Evolutionary conservation across 148 eudicot genomes (phyloP).

Genomic region (Rhododendron ferrugineum): DNA sequence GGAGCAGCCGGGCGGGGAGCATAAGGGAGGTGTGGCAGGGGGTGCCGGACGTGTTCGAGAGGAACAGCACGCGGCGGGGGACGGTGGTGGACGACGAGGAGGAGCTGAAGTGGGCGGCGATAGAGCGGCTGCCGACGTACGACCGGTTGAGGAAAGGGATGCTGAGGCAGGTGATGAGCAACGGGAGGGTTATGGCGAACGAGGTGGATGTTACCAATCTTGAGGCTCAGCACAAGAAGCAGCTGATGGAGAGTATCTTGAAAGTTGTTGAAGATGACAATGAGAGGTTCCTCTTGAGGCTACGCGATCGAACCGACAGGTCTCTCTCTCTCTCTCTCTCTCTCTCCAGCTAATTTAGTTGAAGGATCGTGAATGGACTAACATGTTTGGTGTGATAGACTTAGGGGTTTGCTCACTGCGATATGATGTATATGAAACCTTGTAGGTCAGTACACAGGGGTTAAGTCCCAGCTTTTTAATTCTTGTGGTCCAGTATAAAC

Average conservation of each 20-base stretch:
- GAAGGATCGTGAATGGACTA: no score
- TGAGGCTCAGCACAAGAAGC: slow-evolving; percentile 17
- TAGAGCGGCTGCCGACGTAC: slow-evolving; percentile 26
- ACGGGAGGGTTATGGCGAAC: slow-evolving; percentile 16
- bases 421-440: no score
- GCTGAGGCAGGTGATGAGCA: slow-evolving; percentile 12
- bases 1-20: slow-evolving; percentile 13
- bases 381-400: not conserved
- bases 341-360: not conserved
- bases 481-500: no score
- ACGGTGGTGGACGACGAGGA: slow-evolving; percentile 22
- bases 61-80: slow-evolving; percentile 1
- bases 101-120: slow-evolving; percentile 25
- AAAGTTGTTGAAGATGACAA: slow-evolving; percentile 28
- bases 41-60: slow-evolving; percentile 19
- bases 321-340: not conserved
- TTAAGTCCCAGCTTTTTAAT: no score
- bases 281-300: slow-evolving; percentile 25
- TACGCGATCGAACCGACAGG: slow-evolving; percentile 26
- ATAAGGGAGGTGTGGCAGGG: slow-evolving; percentile 24
- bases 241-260: slow-evolving; percentile 21
- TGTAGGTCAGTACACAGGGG: no score
- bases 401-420: not conserved
- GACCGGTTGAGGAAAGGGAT: slow-evolving; percentile 19
- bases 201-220: slow-evolving; percentile 24